Conservation (phyloP, 2,329 filamentous ascomycete genomes). For the Verticillium klebahnii region DNA sequence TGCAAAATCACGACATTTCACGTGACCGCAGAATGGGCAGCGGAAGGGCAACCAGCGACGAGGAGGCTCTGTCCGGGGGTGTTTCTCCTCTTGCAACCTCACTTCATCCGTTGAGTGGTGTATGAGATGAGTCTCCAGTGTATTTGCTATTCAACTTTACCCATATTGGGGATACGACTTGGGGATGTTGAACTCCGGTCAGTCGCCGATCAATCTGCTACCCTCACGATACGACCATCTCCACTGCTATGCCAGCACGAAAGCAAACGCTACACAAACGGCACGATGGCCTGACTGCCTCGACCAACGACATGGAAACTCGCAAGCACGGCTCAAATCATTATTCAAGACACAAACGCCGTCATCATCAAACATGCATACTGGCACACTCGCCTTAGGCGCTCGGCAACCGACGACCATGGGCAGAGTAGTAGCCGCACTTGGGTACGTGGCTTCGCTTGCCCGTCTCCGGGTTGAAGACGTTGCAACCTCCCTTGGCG, state of each 20-base stretch:
- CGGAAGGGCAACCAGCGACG: constrained; percentile 7
- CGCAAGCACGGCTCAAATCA: not conserved
- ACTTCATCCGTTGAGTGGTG: not conserved
- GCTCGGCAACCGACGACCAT: constrained; percentile 42
- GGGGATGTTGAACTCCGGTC: not conserved
- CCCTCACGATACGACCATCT: not conserved
- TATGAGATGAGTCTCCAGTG: constrained; percentile 4
- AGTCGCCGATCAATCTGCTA: not conserved
- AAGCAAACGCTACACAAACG: not conserved
- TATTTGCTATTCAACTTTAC: constrained; percentile 10
- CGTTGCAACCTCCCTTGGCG: constrained; percentile 72
- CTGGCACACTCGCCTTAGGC: constrained; percentile 18
- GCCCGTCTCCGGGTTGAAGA: constrained; percentile 75
- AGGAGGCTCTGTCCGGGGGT: constrained; percentile 6
- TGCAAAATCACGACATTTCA: constrained; percentile 16
- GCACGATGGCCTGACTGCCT: not conserved
- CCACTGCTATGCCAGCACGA: not conserved
- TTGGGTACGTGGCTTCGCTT: constrained; percentile 67
- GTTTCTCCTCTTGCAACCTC: constrained; percentile 9
- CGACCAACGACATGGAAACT: constrained; percentile 3
- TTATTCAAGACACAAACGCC: not conserved
- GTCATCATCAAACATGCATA: not conserved
- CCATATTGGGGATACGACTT: constrained; percentile 1
- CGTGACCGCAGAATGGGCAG: constrained; percentile 8
- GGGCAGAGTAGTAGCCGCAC: constrained; percentile 66